Evolutionary conservation across 192 early-diverging fungal species (phyloP), one percentile per base, ranked within the genome.

Genomic region (Coemansia sp.): DNA sequence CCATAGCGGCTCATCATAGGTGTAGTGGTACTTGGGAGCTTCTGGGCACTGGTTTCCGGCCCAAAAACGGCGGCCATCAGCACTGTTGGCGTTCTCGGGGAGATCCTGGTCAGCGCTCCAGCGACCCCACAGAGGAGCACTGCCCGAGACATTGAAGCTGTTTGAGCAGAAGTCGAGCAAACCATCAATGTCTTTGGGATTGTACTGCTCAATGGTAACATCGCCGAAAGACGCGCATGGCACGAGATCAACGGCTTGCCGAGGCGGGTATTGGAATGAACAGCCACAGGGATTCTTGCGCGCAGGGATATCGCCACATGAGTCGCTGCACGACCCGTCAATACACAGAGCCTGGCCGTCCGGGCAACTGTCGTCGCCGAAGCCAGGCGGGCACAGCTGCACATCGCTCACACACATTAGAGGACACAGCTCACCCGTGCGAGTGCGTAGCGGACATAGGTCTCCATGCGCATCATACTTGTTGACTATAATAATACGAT

Each of bases 401-500:
- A 79, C 41, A 29, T 74, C 60, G 42, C 57, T 46, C 7, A 83
- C 81, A 43, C 81, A 83, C 13, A 83, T 19, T n/a, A 50, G 42
- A 8, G 78, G 73, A 40, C 81, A 83, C n/a, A 67, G 51, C 17
- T 64, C 59, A 10, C 57, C 56, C 9, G 55, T 37, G 46, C 72
- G 71, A 0, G 65, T 72, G 20, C 61, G 64, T 34, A 64, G 40
- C n/a, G 81, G 69, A 23, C 81, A 82, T 19, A 38, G 29, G 5
- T 56, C 49, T 5, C 81, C 81, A 17, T 79, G 23, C 19, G 34
- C 38, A 20, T 77, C 59, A 34, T 74, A 61, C 38, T 67, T 60
- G 53, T 82, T 82, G 22, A 80, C 81, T 82, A 69, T 15, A 50
- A n/a, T n/a, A n/a, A n/a, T n/a, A n/a, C n/a, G n/a, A n/a, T n/a